phyloP scores from a whole-genome alignment of 208 protist genomes.

The Crithidia fasciculata region DNA sequence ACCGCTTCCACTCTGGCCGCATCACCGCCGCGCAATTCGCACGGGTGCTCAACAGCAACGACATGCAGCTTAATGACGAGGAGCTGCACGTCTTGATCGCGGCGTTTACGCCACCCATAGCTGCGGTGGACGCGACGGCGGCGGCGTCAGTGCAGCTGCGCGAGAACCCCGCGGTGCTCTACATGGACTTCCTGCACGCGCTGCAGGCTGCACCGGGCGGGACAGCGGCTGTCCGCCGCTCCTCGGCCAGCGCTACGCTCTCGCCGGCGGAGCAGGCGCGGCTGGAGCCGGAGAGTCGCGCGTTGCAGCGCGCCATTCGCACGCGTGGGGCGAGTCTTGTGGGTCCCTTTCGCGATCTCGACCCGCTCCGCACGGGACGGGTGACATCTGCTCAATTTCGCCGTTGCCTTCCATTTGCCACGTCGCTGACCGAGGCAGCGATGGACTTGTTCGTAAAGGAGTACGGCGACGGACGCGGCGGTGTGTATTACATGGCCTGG shows the following conservation, averaged over 20 bases:
- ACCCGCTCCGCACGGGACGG: constrained; percentile 68
- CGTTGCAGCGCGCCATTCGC: constrained; percentile 56
- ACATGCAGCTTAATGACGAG: constrained; percentile 54
- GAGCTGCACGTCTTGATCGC: constrained; percentile 44
- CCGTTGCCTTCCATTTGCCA: constrained; percentile 64
- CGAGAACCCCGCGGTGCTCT: constrained; percentile 42
- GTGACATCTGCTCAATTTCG: constrained; percentile 76
- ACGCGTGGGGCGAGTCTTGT: constrained; percentile 53
- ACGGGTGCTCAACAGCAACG: constrained; percentile 62
- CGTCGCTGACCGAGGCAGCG: constrained; percentile 23
- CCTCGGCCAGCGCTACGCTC: constrained; percentile 27
- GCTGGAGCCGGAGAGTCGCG: constrained; percentile 35
- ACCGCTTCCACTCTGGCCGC: constrained; percentile 72
- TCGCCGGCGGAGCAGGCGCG: constrained; percentile 54
- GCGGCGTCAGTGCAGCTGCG: not conserved
- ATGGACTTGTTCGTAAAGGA: constrained; percentile 69
- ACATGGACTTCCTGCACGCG: constrained; percentile 50
- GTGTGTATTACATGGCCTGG: constrained; percentile 80
- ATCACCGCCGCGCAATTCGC: constrained; percentile 83
- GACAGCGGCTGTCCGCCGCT: constrained; percentile 20
- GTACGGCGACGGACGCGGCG: constrained; percentile 72
- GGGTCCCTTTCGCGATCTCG: constrained; percentile 79
- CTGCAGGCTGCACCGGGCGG: constrained; percentile 40
- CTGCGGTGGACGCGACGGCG: not conserved
- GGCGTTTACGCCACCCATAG: constrained; percentile 34